These are phyloP conservation scores for Rhodosporidiobolus odoratus DNA, from an alignment of 768 basidiomycete species.

Conservation along the genomic window DNA sequence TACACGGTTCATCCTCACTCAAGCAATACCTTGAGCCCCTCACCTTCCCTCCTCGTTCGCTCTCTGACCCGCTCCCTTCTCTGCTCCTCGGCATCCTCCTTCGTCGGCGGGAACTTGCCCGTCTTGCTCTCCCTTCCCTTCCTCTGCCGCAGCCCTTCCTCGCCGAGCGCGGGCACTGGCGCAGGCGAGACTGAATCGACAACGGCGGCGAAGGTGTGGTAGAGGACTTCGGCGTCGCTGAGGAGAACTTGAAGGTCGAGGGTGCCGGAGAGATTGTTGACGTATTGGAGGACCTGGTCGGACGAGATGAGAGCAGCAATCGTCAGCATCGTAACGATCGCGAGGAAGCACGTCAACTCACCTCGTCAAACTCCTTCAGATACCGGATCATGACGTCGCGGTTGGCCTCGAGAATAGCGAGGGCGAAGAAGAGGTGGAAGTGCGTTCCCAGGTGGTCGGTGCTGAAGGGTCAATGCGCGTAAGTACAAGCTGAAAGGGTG, in stretches of 20 bases:
- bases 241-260: slow-evolving; percentile 95
- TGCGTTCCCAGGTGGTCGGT: slow-evolving; percentile 48
- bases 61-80: slow-evolving; percentile 12
- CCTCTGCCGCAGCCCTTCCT: slow-evolving; percentile 10
- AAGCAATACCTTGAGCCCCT: slow-evolving; percentile 8
- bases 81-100: slow-evolving; percentile 5
- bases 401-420: slow-evolving; percentile 90
- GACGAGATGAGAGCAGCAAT: slow-evolving; percentile 58
- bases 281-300: slow-evolving; percentile 56
- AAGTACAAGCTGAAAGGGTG: neutral
- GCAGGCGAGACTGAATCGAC: slow-evolving; percentile 53
- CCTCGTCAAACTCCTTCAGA: slow-evolving; percentile 69
- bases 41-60: slow-evolving; percentile 10
- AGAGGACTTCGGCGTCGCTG: slow-evolving; percentile 93
- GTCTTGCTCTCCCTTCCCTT: neutral
- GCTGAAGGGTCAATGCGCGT: slow-evolving; percentile 50
- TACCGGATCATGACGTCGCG: slow-evolving; percentile 92
- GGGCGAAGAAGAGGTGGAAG: slow-evolving; percentile 75
- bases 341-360: slow-evolving; percentile 45
- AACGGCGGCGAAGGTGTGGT: slow-evolving; percentile 80
- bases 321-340: slow-evolving; percentile 11
- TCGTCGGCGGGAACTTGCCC: slow-evolving; percentile 26
- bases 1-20: slow-evolving; percentile 17
- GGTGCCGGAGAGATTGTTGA: slow-evolving; percentile 74
- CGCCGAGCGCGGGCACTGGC: neutral